Base-by-base conservation (phyloP, 2,329 filamentous ascomycete genomes). In the Curvularia eragrostidis region DNA sequence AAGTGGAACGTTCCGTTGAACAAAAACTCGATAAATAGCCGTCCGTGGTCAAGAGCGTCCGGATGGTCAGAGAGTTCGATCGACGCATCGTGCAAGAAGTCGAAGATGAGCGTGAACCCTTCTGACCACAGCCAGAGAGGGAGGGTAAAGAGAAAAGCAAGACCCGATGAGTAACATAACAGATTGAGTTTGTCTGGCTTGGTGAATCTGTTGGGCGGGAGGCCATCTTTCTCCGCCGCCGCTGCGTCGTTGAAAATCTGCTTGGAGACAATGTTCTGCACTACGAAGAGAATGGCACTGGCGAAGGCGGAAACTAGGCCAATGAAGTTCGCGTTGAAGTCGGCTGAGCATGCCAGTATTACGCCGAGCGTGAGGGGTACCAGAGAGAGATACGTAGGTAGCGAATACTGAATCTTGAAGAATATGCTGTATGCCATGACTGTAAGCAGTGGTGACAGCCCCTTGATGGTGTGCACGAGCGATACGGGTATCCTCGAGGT, bases 1-100 rank as follows among this genome's bases (percentile, higher is more conserved):
- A 98, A 99, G 78, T 99, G 95, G 74, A 96, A 97, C 3, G 92
- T 89, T 54, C 95, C 95, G 76, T 99, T 99, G 83, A 99, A 98
- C 50, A 98, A 76, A 75, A 96, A 98, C 73, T 99, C 95, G n/a
- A 96, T 71, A 1, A 82, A 75, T 7, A 90, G 77, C 8, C 82
- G 79, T 48, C 85, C 85, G 69, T 88, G 86, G 58, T 88, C 86
- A 53, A 87, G 78, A 2, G 91, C 87, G 24, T 89, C 91, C 58
- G 93, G 89, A 63, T 91, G 89, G 68, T 91, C 89, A 12, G 89
- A 87, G 26, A 93, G 83, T 32, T 89, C 87, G 52, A 98, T 84
- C 1, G 88, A 84, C n/a, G 92, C 93, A 69, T 97, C 91, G 50
- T 87, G 83, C 32, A 94, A 82, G 66, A 97, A 88, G 72, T 97